A percentile compares a stretch with the other conserved stretches of the same genome.
These are phyloP conservation scores for Podaxis rugospora DNA, from an alignment of 768 basidiomycete genomes.

Conservation along the genomic window DNA sequence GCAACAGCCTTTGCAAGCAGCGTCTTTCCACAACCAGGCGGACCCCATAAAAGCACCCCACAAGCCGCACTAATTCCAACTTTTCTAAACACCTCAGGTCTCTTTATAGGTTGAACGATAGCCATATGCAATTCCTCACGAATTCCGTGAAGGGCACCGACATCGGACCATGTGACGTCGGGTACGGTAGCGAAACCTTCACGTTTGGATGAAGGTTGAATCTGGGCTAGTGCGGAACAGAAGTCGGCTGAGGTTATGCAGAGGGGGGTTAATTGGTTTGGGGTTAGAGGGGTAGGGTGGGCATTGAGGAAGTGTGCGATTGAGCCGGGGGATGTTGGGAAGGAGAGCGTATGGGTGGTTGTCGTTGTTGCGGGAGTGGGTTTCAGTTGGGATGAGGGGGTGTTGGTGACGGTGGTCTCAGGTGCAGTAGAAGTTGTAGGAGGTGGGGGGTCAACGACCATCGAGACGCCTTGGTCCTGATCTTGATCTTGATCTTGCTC, in stretches of 20 bases:
- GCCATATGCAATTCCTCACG: conserved; percentile 96
- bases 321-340: conserved; percentile 40
- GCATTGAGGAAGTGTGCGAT: conserved; percentile 88
- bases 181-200: conserved; percentile 98
- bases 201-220: conserved; percentile 95
- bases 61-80: conserved; percentile 91
- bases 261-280: conserved; percentile 74
- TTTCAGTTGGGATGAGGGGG: conserved; percentile 5
- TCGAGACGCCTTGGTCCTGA: conserved; percentile 31
- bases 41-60: conserved; percentile 97
- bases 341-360: conserved; percentile 17
- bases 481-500: conserved; percentile 20
- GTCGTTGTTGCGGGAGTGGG: conserved; percentile 11
- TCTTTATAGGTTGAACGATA: conserved; percentile 89
- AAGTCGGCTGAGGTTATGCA: conserved; percentile 84
- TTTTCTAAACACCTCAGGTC: conserved; percentile 82
- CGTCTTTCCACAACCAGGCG: conserved; percentile 98
- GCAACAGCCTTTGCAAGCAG: conserved; percentile 97
- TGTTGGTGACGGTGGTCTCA: background rate
- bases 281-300: conserved; percentile 77
- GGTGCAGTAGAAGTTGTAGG: too few relatives aligned
- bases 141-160: conserved; percentile 85
- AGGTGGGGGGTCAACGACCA: conserved; percentile 35
- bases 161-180: conserved; percentile 90
- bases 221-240: conserved; percentile 69